These are phyloP conservation scores for Chenopodium formosanum DNA, from an alignment of 148 eudicot species.

Conservation along the genomic window DNA sequence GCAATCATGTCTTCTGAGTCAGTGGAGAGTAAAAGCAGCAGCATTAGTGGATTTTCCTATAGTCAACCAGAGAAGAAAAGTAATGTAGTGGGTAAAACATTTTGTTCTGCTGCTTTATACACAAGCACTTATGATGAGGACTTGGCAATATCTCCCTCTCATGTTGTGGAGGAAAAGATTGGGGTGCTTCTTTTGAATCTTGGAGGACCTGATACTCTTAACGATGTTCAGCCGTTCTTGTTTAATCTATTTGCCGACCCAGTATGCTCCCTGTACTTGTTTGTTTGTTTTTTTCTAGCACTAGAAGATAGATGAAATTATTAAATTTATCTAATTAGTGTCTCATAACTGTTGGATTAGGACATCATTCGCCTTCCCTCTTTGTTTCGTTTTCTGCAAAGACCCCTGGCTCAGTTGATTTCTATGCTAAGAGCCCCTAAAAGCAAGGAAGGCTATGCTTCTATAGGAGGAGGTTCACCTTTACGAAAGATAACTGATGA, in stretches of 20 bases:
- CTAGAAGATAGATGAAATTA: neutral
- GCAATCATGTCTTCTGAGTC: conserved; percentile 25
- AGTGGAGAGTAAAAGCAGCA: conserved; percentile 17
- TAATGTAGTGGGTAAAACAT: conserved; percentile 34
- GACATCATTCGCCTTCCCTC: conserved; percentile 95
- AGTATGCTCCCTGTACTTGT: conserved; percentile 39
- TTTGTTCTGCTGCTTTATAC: conserved; percentile 42
- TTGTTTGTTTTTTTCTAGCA: neutral
- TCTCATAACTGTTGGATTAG: conserved; percentile 37
- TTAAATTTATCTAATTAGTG: conserved; percentile 5
- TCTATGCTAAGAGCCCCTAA: conserved; percentile 85
- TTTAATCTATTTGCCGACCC: conserved; percentile 97
- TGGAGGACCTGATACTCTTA: conserved; percentile 91
- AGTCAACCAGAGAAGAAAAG: conserved; percentile 31
- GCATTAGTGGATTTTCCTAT: conserved; percentile 26
- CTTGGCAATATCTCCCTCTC: conserved; percentile 44
- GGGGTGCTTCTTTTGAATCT: conserved; percentile 94
- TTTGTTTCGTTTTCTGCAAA: conserved; percentile 80
- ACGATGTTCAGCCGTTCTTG: conserved; percentile 95
- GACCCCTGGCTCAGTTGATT: conserved; percentile 83
- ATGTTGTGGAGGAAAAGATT: conserved; percentile 66
- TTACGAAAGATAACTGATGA: conserved; percentile 89
- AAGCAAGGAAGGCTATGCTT: conserved; percentile 96
- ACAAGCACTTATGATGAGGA: conserved; percentile 38
- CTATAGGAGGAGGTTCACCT: conserved; percentile 98